A percentile compares a stretch with the other conserved stretches of the same genome.
Evolutionary conservation across 768 basidiomycete genomes (phyloP).

Genomic region (Lactarius evosmus): DNA sequence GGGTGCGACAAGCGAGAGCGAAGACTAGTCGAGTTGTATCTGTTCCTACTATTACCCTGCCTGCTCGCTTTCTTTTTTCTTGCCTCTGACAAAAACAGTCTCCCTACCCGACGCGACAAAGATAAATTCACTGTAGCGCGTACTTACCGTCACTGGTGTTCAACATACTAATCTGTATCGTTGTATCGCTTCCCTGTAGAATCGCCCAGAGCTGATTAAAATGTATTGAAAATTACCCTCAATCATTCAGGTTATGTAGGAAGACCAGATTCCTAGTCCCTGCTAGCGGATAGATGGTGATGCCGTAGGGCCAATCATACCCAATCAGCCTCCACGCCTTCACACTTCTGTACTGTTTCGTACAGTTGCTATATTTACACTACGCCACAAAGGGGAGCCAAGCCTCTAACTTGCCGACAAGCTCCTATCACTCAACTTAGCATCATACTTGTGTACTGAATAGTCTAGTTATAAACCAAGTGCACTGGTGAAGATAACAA

Average conservation of each 20-base stretch:
- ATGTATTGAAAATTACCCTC: not conserved
- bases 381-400: not conserved
- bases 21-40: slow-evolving; percentile 13
- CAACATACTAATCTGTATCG: slow-evolving; percentile 19
- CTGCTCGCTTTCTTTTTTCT: not conserved
- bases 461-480: slow-evolving; percentile 21
- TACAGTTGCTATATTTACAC: no score
- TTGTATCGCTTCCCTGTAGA: slow-evolving; percentile 25
- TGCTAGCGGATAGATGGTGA: not conserved
- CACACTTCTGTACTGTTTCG: no score
- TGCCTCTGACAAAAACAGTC: not conserved
- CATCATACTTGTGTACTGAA: not conserved
- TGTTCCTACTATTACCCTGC: not conserved
- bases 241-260: not conserved
- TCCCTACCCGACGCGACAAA: not conserved
- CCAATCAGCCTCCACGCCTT: no score
- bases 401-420: no score
- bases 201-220: slow-evolving; percentile 20
- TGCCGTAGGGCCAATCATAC: not conserved
- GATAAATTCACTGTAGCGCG: slow-evolving; percentile 12
- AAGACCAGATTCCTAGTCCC: not conserved
- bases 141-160: slow-evolving; percentile 13
- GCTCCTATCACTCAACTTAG: not conserved
- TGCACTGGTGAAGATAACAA: slow-evolving; percentile 17
- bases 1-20: slow-evolving; percentile 19